These are phyloP conservation scores for Cordyceps cateniannulata DNA, from an alignment of 2,329 filamentous ascomycete genomes.

Conservation along the genomic window DNA sequence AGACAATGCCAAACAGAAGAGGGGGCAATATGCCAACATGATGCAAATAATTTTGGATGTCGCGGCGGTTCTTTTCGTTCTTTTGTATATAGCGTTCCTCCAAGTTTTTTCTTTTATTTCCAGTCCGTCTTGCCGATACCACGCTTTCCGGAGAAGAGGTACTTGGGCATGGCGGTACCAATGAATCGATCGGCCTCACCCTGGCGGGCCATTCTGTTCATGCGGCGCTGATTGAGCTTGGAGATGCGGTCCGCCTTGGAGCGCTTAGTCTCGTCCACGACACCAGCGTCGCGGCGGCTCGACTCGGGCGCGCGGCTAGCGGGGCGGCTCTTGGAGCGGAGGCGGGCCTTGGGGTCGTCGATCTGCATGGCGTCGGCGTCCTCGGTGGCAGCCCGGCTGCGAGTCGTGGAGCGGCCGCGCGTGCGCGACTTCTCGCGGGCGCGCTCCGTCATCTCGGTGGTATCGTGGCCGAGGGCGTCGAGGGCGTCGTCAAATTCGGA, in stretches of 20 bases:
- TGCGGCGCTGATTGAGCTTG: constrained; percentile 93
- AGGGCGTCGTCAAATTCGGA: constrained; percentile 83
- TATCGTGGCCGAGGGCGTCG: constrained; percentile 79
- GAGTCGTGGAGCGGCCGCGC: constrained; percentile 64
- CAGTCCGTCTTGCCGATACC: constrained; percentile 83
- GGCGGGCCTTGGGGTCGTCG: constrained; percentile 46
- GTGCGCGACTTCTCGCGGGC: constrained; percentile 57
- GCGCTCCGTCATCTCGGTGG: constrained; percentile 65
- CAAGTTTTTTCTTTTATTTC: constrained; percentile 40
- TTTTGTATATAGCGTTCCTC: not conserved
- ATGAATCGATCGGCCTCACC: constrained; percentile 94
- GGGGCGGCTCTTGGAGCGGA: constrained; percentile 64
- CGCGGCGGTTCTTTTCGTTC: not conserved
- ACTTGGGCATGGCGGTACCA: constrained; percentile 75
- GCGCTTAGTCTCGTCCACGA: constrained; percentile 59
- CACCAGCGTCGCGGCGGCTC: constrained; percentile 71
- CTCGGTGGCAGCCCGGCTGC: constrained; percentile 55
- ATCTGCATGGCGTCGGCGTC: constrained; percentile 73
- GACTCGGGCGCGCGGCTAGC: constrained; percentile 41
- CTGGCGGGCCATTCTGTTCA: constrained; percentile 96
- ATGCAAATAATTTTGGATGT: constrained; percentile 2
- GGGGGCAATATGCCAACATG: not conserved
- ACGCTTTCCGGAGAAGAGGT: constrained; percentile 88
- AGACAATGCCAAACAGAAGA: constrained; percentile 9
- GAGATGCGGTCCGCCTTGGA: constrained; percentile 78